A percentile compares a stretch with the other conserved stretches of the same genome.
phyloP scores from a whole-genome alignment of 805 yeast genomes.

The Soucietia sequanensis region DNA sequence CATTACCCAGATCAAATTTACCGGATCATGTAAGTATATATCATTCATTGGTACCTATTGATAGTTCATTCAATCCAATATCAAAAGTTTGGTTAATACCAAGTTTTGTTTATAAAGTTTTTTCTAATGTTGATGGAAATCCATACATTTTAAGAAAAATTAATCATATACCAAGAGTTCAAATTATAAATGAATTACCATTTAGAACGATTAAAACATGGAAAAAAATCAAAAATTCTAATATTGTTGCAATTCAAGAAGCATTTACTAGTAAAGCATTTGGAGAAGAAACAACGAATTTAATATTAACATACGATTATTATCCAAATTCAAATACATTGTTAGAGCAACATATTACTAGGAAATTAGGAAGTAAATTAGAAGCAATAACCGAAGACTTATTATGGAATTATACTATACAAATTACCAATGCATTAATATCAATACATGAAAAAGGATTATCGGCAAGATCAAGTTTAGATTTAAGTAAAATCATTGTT shows the following conservation, averaged over 20 bases:
- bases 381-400: constrained; percentile 60
- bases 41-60: constrained; percentile 87
- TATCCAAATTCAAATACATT: constrained; percentile 76
- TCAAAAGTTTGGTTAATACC: constrained; percentile 50
- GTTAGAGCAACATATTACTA: constrained; percentile 61
- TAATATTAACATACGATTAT: constrained; percentile 80
- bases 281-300: constrained; percentile 61
- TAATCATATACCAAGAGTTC: constrained; percentile 35
- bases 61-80: constrained; percentile 35
- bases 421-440: constrained; percentile 67
- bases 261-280: constrained; percentile 86
- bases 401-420: constrained; percentile 76
- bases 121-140: constrained; percentile 74
- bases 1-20: constrained; percentile 44
- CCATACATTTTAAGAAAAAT: constrained; percentile 75
- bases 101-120: constrained; percentile 72
- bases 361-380: constrained; percentile 37
- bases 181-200: constrained; percentile 47
- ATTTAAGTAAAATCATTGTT: constrained; percentile 67
- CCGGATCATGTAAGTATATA: constrained; percentile 63
- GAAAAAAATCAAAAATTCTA: constrained; percentile 54
- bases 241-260: constrained; percentile 67
- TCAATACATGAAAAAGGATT: constrained; percentile 65
- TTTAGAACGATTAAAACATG: constrained; percentile 65
- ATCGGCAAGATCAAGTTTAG: constrained; percentile 57